These are phyloP conservation scores for Leccinum obscurum DNA, from an alignment of 768 basidiomycete species.

Conservation along the genomic window DNA sequence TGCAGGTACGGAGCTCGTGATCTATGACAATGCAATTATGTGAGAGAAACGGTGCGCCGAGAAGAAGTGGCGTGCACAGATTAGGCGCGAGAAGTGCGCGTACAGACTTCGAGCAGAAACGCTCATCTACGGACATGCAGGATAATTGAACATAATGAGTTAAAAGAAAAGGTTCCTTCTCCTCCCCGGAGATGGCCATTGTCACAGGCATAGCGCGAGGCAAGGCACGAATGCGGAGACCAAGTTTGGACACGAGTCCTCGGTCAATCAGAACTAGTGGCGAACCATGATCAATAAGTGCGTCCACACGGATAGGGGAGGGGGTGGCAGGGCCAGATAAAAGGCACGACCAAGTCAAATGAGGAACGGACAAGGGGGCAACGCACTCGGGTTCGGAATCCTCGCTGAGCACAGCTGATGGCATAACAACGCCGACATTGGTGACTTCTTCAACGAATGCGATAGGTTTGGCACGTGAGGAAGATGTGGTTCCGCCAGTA, in stretches of 20 bases:
- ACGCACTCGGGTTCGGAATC: conserved; percentile 5
- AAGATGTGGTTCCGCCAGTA: too few relatives aligned
- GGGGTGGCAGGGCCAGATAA: conserved; percentile 8
- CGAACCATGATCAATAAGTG: conserved; percentile 33
- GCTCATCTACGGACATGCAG: neutral
- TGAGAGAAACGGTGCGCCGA: neutral
- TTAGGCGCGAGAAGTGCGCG: neutral
- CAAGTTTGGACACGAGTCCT: neutral
- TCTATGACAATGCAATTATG: neutral
- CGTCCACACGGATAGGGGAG: conserved; percentile 1
- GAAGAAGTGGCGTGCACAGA: neutral
- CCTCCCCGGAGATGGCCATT: neutral
- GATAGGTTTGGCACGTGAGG: too few relatives aligned
- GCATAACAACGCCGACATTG: conserved; percentile 3
- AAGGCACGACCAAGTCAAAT: conserved; percentile 16
- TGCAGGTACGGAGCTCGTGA: neutral
- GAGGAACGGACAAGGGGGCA: conserved; percentile 1
- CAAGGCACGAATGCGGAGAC: neutral
- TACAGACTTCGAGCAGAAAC: neutral
- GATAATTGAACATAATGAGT: neutral
- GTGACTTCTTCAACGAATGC: too few relatives aligned
- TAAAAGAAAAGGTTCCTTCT: neutral
- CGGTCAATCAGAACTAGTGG: conserved; percentile 34
- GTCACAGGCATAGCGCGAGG: neutral
- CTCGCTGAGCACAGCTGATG: neutral